These are phyloP conservation scores for Diutina siamensis DNA, from an alignment of 1,139 yeast genomes.

Conservation along the genomic window DNA sequence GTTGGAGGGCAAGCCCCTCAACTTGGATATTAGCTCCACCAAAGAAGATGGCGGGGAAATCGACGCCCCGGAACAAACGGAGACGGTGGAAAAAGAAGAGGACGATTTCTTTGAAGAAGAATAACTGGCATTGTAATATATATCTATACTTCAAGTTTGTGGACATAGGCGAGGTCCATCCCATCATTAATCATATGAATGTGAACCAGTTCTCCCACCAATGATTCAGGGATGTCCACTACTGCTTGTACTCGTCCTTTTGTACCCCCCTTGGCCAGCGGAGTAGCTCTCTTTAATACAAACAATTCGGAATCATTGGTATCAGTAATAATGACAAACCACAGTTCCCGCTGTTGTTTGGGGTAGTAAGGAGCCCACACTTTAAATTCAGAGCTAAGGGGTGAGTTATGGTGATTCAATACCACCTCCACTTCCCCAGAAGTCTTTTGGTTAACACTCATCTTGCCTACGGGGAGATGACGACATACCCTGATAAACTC, in stretches of 20 bases:
- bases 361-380: constrained; percentile 77
- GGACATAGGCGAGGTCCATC: constrained; percentile 35
- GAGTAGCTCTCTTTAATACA: constrained; percentile 58
- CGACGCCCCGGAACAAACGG: constrained; percentile 27
- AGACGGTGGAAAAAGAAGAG: constrained; percentile 16
- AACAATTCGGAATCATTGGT: constrained; percentile 34
- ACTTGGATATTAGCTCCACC: constrained; percentile 7
- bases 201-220: constrained; percentile 32
- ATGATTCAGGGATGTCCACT: constrained; percentile 37
- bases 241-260: constrained; percentile 31
- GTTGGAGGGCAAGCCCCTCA: constrained; percentile 33
- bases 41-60: constrained; percentile 17
- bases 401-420: constrained; percentile 42
- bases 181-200: constrained; percentile 58
- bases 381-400: constrained; percentile 47
- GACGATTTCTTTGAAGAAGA: constrained; percentile 34
- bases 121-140: background rate
- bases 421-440: constrained; percentile 28
- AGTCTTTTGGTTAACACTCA: constrained; percentile 20
- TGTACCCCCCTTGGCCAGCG: constrained; percentile 28
- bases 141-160: background rate
- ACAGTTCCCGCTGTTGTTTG: constrained; percentile 83
- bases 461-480: constrained; percentile 36
- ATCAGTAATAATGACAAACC: constrained; percentile 69
- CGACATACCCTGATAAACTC: constrained; percentile 34